A percentile compares a stretch with the other conserved stretches of the same genome.
These are phyloP conservation scores for Metschnikowia peoriensis DNA, from an alignment of 805 yeast species.

Conservation along the genomic window DNA sequence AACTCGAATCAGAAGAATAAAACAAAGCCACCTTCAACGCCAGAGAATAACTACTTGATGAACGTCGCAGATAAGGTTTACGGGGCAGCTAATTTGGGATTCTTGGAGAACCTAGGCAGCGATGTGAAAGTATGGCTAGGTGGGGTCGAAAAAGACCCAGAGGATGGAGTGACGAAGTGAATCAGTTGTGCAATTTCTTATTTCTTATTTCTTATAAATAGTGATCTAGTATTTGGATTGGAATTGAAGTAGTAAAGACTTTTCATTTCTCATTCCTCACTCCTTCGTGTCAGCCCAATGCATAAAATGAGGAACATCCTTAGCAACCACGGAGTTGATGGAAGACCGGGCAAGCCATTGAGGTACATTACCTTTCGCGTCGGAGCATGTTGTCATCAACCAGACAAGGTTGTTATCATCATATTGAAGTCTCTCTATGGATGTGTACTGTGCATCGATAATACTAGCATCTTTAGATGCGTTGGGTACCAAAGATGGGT, in stretches of 20 bases:
- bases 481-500: constrained; percentile 23
- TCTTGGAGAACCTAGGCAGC: constrained; percentile 41
- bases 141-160: constrained; percentile 16
- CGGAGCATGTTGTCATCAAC: constrained; percentile 41
- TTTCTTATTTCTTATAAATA: background rate
- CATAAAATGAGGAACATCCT: constrained; percentile 41
- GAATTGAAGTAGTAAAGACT: background rate
- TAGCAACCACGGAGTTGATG: constrained; percentile 34
- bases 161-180: background rate
- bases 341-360: constrained; percentile 31
- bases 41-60: constrained; percentile 13
- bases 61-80: constrained; percentile 24
- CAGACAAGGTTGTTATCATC: constrained; percentile 27
- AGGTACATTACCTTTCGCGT: constrained; percentile 41
- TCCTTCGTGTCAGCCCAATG: constrained; percentile 23
- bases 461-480: constrained; percentile 12
- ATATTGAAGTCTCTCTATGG: constrained; percentile 32
- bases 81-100: constrained; percentile 35
- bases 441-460: constrained; percentile 34
- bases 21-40: constrained; percentile 7
- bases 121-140: constrained; percentile 43
- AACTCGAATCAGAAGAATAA: constrained; percentile 28
- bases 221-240: background rate
- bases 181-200: too few species aligned
- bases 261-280: background rate